Conservation (phyloP, 371 early-diverging fungal species). For the Homolaphlyctis polyrhiza region DNA sequence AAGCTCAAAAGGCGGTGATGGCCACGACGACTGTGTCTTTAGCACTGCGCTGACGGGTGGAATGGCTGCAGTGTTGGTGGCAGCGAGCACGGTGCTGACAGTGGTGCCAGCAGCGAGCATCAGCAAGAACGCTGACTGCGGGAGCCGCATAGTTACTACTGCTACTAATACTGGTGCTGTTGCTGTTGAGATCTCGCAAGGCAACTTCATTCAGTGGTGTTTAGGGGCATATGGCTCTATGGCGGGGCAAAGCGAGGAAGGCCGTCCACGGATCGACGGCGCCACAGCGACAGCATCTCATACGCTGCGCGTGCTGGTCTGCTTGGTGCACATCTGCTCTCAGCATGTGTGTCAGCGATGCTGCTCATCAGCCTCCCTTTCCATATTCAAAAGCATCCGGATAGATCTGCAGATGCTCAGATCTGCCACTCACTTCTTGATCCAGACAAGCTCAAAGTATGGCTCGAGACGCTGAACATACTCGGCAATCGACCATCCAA, state of each 20-base stretch:
- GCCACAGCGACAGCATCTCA: not conserved
- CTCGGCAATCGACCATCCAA: not conserved
- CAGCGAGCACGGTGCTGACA: not conserved
- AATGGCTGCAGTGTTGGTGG: not conserved
- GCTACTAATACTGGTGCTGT: too few relatives aligned
- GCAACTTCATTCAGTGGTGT: not conserved
- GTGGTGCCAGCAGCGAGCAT: not conserved
- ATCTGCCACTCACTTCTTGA: constrained; percentile 5
- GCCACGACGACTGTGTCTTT: not conserved
- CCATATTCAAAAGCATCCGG: too few relatives aligned
- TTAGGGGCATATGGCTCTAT: not conserved
- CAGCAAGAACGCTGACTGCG: not conserved
- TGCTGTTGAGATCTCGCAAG: too few relatives aligned
- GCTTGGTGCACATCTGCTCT: too few relatives aligned
- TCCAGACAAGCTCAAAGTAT: not conserved
- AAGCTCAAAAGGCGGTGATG: not conserved
- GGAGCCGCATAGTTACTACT: too few relatives aligned
- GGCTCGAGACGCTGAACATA: not conserved
- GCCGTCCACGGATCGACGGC: too few relatives aligned
- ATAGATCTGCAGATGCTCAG: too few relatives aligned
- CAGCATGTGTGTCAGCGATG: too few relatives aligned
- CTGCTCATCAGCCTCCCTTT: too few relatives aligned
- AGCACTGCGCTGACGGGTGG: constrained; percentile 2
- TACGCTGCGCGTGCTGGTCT: not conserved
- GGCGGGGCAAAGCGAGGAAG: too few relatives aligned